Conservation (phyloP, 1,284 basidiomycete genomes). For the Ganoderma resinaceum region DNA sequence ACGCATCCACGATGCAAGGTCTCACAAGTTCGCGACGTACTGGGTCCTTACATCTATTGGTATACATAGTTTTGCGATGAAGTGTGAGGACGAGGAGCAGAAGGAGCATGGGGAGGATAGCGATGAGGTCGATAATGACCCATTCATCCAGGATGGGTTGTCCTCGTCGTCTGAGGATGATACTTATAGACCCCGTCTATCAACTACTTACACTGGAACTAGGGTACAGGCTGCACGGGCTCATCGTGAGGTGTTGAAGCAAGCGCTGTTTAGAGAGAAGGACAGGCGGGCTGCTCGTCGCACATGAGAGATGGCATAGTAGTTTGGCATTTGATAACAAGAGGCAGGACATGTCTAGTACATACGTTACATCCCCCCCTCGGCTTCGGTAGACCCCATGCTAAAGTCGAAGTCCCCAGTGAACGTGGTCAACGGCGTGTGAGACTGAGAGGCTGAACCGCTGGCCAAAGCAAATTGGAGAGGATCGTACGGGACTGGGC, state of each 20-base stretch:
- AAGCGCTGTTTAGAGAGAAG: not conserved
- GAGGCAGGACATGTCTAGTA: not conserved
- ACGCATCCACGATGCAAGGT: not conserved
- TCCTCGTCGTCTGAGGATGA: not conserved
- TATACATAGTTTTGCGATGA: not conserved
- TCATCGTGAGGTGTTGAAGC: not conserved
- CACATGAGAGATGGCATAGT: not conserved
- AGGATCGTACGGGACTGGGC: no score
- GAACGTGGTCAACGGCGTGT: not conserved
- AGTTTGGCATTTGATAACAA: not conserved
- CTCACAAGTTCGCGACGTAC: not conserved
- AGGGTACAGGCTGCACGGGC: not conserved
- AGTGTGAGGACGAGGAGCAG: not conserved
- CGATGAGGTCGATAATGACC: not conserved
- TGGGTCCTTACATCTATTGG: not conserved
- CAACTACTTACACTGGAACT: not conserved
- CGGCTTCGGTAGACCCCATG: not conserved
- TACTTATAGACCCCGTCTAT: not conserved
- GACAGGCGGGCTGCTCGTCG: not conserved
- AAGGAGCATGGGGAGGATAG: not conserved
- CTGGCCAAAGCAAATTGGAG: no score
- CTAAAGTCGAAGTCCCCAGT: not conserved
- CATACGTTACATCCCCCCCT: conserved; percentile 13
- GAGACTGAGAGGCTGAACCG: not conserved
- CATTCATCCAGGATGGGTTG: not conserved